A percentile compares a stretch with the other conserved stretches of the same genome.
These are phyloP conservation scores for Pilaira anomala DNA, from an alignment of 192 early-diverging fungal genomes.

Conservation along the genomic window DNA sequence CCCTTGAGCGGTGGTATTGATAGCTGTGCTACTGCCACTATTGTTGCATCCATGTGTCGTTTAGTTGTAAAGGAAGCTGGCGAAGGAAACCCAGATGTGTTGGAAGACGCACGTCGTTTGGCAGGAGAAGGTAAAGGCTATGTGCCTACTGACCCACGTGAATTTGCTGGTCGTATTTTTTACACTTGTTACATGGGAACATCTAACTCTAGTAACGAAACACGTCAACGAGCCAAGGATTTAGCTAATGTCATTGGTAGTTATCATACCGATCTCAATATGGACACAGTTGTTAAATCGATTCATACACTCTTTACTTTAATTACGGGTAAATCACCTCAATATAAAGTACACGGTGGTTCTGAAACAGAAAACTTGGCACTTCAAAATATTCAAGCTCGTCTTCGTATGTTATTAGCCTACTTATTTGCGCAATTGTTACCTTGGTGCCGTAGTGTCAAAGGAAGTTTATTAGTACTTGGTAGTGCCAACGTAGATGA, in stretches of 20 bases:
- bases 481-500: slow-evolving; percentile 99
- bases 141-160: slow-evolving; percentile 72
- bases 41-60: slow-evolving; percentile 91
- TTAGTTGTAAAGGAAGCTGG: slow-evolving; percentile 67
- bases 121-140: slow-evolving; percentile 59
- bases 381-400: slow-evolving; percentile 95
- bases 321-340: slow-evolving; percentile 72
- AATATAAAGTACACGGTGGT: slow-evolving; percentile 84
- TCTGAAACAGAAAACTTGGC: slow-evolving; percentile 85
- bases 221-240: slow-evolving; percentile 71
- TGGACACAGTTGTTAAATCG: slow-evolving; percentile 78
- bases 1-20: slow-evolving; percentile 98
- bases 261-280: slow-evolving; percentile 88
- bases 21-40: slow-evolving; percentile 83
- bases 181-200: slow-evolving; percentile 98
- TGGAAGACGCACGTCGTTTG: slow-evolving; percentile 69
- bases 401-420: slow-evolving; percentile 91
- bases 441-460: slow-evolving; percentile 75
- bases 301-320: slow-evolving; percentile 72
- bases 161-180: slow-evolving; percentile 83
- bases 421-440: slow-evolving; percentile 95
- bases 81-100: slow-evolving; percentile 63
- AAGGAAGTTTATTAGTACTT: slow-evolving; percentile 82
- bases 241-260: slow-evolving; percentile 84
- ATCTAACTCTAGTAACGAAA: slow-evolving; percentile 83